Percentiles rank a stretch among this genome's conserved stretches.
Evolutionary conservation across 2,329 filamentous ascomycete genomes (phyloP).

Genomic region (Neocucurbitaria cava): DNA sequence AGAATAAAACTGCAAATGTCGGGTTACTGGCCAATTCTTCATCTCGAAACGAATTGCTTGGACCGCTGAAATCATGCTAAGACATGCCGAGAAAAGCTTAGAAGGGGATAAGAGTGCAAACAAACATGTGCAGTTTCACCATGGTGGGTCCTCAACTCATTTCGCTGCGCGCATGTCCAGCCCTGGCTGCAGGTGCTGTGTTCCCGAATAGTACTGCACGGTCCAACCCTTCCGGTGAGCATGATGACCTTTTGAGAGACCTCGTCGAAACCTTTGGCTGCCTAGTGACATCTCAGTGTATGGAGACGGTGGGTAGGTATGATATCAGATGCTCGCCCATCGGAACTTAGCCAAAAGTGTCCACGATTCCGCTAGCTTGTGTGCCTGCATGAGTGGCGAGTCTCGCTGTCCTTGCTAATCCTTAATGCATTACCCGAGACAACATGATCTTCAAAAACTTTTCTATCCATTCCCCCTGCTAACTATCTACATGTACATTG

Average conservation of each 20-base stretch:
- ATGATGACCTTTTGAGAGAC: background rate
- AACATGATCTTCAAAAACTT: background rate
- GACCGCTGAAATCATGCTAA: constrained; percentile 2
- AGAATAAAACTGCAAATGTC: background rate
- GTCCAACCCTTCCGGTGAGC: background rate
- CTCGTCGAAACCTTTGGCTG: background rate
- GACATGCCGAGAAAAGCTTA: constrained; percentile 9
- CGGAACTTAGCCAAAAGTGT: background rate
- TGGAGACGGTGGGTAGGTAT: background rate
- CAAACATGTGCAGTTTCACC: constrained; percentile 3
- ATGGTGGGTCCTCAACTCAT: background rate
- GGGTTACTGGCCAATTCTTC: background rate
- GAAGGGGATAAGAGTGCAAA: constrained; percentile 3
- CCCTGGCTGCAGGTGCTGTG: background rate
- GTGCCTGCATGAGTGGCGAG: background rate
- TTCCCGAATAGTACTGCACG: background rate
- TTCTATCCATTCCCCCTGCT: background rate
- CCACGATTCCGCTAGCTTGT: background rate
- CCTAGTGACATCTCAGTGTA: background rate
- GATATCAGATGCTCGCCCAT: background rate
- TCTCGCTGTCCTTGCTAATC: background rate
- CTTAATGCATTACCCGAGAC: background rate
- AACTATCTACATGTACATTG: background rate
- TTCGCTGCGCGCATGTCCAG: background rate
- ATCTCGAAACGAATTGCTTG: constrained; percentile 2